phyloP scores from a whole-genome alignment of 2,329 filamentous ascomycete genomes.

The Rhynchosporium graminicola region DNA sequence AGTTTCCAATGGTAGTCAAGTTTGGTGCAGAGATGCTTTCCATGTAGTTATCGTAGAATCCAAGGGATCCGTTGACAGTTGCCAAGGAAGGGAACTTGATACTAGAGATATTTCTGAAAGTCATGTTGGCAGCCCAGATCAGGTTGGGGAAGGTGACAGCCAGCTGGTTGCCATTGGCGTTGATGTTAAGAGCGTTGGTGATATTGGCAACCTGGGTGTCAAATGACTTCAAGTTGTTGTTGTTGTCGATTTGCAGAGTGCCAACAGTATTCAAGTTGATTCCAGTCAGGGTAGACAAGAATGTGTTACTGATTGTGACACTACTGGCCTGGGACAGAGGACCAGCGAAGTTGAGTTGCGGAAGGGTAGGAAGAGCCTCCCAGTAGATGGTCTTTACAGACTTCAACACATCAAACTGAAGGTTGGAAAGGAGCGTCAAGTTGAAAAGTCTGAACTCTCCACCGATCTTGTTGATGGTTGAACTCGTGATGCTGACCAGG shows the following conservation, averaged over 20 bases:
- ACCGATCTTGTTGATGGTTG: constrained; percentile 63
- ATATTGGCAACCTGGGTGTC: constrained; percentile 78
- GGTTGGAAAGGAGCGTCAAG: constrained; percentile 66
- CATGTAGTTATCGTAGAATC: constrained; percentile 79
- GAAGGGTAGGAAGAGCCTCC: constrained; percentile 67
- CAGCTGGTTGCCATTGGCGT: constrained; percentile 76
- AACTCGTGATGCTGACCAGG: constrained; percentile 64
- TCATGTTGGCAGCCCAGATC: constrained; percentile 75
- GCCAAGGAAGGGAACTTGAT: constrained; percentile 73
- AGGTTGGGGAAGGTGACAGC: constrained; percentile 76
- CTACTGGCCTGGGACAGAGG: constrained; percentile 66
- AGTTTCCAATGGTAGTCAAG: constrained; percentile 61
- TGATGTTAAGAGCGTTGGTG: constrained; percentile 68
- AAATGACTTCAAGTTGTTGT: constrained; percentile 74
- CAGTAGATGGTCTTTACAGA: constrained; percentile 69
- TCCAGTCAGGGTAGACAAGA: constrained; percentile 74
- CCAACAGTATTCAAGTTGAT: constrained; percentile 76
- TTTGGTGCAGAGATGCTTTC: constrained; percentile 63
- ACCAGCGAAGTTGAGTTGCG: constrained; percentile 57
- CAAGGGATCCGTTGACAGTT: constrained; percentile 74
- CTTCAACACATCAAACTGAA: constrained; percentile 67
- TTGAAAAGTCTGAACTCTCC: constrained; percentile 70
- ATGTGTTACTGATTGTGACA: constrained; percentile 83
- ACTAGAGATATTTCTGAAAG: constrained; percentile 75
- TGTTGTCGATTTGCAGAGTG: constrained; percentile 85